These are phyloP conservation scores for Peronospora tabacina DNA, from an alignment of 352 stramenopile species.

Conservation along the genomic window DNA sequence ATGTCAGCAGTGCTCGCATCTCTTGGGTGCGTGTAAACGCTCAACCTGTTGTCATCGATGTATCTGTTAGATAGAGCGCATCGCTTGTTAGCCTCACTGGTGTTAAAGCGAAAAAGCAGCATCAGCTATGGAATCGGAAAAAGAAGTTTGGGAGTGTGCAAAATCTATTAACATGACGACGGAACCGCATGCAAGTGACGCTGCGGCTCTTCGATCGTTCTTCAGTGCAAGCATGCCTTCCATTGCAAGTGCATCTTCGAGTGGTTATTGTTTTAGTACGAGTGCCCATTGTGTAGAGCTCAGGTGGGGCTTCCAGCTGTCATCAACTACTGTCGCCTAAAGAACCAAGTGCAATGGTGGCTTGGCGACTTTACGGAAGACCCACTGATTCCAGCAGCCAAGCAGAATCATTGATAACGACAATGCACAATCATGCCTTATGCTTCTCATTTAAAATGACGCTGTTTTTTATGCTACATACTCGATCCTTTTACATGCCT, in stretches of 20 bases:
- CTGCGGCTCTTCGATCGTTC: constrained; percentile 37
- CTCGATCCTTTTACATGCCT: no score
- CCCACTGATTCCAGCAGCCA: constrained; percentile 17
- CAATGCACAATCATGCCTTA: background rate
- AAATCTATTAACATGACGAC: constrained; percentile 66
- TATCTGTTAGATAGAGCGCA: constrained; percentile 74
- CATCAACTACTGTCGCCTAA: constrained; percentile 54
- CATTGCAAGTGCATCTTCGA: constrained; percentile 69
- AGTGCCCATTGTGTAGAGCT: constrained; percentile 58
- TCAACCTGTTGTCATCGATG: constrained; percentile 75
- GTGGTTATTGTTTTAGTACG: constrained; percentile 65
- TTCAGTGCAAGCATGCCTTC: constrained; percentile 62
- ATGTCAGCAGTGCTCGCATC: constrained; percentile 28
- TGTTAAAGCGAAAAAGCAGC: constrained; percentile 13
- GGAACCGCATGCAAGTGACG: constrained; percentile 61
- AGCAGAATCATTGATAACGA: constrained; percentile 2
- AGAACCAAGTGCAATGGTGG: constrained; percentile 60
- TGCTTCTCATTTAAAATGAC: background rate
- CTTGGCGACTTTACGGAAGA: constrained; percentile 56
- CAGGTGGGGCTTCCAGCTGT: constrained; percentile 43
- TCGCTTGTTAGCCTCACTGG: constrained; percentile 54
- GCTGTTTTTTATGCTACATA: no score
- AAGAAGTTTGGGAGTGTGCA: constrained; percentile 21
- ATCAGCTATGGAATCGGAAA: background rate
- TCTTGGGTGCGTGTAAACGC: constrained; percentile 57